phyloP scores from a whole-genome alignment of 2,329 filamentous ascomycete genomes.

The Dactylellina haptotyla region DNA sequence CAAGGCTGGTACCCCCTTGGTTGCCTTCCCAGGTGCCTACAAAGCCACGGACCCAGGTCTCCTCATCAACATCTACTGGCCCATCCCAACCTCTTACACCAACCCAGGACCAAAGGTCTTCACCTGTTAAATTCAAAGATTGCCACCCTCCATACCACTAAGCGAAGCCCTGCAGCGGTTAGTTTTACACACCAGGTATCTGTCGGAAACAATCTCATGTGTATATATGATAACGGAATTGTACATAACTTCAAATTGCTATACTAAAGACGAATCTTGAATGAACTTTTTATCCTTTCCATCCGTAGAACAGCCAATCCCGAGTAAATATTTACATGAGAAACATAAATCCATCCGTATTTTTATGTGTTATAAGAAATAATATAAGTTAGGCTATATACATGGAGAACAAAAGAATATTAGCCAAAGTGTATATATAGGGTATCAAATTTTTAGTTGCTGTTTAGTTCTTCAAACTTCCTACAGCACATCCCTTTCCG shows the following conservation, averaged over 20 bases:
- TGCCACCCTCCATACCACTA: too few relatives aligned
- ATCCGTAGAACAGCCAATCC: not conserved
- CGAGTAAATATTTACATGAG: not conserved
- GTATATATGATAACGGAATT: not conserved
- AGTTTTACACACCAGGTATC: not conserved
- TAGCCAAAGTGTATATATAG: not conserved
- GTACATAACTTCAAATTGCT: too few relatives aligned
- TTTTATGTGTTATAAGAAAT: not conserved
- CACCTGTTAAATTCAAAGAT: constrained; percentile 15
- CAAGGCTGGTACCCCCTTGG: constrained; percentile 62
- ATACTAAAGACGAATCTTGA: too few relatives aligned
- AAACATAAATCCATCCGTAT: not conserved
- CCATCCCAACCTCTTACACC: constrained; percentile 59
- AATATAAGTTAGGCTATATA: not conserved
- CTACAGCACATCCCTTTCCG: constrained; percentile 44
- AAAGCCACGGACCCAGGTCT: constrained; percentile 55
- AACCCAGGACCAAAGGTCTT: constrained; percentile 62
- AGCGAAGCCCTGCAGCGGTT: not conserved
- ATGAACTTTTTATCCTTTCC: not conserved
- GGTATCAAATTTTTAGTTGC: not conserved
- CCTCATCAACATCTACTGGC: constrained; percentile 57
- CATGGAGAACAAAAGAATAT: too few relatives aligned
- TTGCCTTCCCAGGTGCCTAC: constrained; percentile 63
- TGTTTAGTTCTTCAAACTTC: constrained; percentile 33
- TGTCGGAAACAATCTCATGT: not conserved